Base-by-base conservation (phyloP, 2,329 filamentous ascomycete species). In the Epichloe gansuensis region DNA sequence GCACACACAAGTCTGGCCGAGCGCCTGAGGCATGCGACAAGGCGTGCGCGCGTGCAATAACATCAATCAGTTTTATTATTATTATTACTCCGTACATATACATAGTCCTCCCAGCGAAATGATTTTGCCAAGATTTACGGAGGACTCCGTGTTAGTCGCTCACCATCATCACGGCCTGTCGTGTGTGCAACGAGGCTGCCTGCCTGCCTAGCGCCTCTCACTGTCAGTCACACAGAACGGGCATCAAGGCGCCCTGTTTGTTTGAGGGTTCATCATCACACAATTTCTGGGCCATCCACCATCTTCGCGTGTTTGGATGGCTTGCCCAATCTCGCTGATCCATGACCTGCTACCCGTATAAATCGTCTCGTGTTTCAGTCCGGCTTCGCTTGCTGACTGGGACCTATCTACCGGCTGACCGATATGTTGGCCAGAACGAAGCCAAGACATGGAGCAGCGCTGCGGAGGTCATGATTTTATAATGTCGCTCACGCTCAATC, bases 1-100 rank as follows among this genome's bases (percentile, higher is more conserved):
- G 17, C n/a, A 21, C 17, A 21, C 17, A 13, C 39, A 17, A 50
- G 35, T 31, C 46, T 51, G 42, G 41, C 51, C 52, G 55, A 57
- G 54, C 58, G 17, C 17, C 17, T 21, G 17, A 52, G 61, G 63
- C 57, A 59, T 66, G 59, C 55, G 55, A 54, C 58, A 56, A 53
- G 59, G 59, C 37, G 7, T 39, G 17, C 17, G 17, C 7, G 41
- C 42, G n/a, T 44, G 11, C 8, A 21, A 12, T 7, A 9, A 44
- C 23, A 11, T 43, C 17, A 28, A 25, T 44, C n/a, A 44, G 42
- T 25, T 21, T 21, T 21, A 21, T 21, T 21, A 21, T 21, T 21
- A 21, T 21, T 21, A 21, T 2, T 21, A 21, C n/a, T n/a, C n/a
- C n/a, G n/a, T n/a, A n/a, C n/a, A n/a, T n/a, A n/a, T n/a, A n/a